Evolutionary conservation across 805 yeast genomes (phyloP).

Genomic region (Zygotorulaspora florentina): DNA sequence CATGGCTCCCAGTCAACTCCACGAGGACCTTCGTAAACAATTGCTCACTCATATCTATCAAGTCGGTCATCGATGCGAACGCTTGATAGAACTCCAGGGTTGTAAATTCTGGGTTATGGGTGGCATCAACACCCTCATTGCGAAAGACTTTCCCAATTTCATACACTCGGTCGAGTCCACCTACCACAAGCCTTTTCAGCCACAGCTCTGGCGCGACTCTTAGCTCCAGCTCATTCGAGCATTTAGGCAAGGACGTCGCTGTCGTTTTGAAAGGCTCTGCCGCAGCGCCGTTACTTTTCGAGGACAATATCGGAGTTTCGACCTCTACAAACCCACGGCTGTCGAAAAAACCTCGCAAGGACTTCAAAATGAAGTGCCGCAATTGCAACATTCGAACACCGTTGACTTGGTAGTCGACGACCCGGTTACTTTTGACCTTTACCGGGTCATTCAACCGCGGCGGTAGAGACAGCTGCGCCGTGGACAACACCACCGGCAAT

Average conservation of each 20-base stretch:
- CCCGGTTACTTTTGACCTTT: constrained; percentile 61
- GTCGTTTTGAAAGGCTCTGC: constrained; percentile 80
- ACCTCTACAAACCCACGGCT: constrained; percentile 66
- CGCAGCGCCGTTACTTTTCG: constrained; percentile 81
- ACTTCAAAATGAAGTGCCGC: constrained; percentile 51
- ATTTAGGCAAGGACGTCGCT: constrained; percentile 34
- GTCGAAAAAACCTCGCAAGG: constrained; percentile 56
- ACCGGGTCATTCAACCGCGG: constrained; percentile 52
- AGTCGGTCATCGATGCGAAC: constrained; percentile 58
- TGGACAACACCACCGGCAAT: constrained; percentile 55
- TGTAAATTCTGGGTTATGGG: constrained; percentile 94
- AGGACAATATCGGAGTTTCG: constrained; percentile 77
- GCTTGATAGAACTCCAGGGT: constrained; percentile 85
- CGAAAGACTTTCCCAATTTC: constrained; percentile 85
- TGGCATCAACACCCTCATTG: constrained; percentile 88
- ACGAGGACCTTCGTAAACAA: constrained; percentile 42
- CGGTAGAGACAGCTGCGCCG: constrained; percentile 69
- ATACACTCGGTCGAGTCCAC: constrained; percentile 82
- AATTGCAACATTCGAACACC: constrained; percentile 43
- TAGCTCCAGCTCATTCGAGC: constrained; percentile 44
- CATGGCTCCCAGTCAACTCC: constrained; percentile 28
- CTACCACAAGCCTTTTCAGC: constrained; percentile 76
- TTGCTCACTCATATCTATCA: constrained; percentile 61
- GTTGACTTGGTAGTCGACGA: constrained; percentile 68
- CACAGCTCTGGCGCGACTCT: constrained; percentile 95